Evolutionary conservation across 768 basidiomycete species (phyloP), one percentile per base, ranked within the genome.

Genomic region (Leucocoprinus birnbaumii): DNA sequence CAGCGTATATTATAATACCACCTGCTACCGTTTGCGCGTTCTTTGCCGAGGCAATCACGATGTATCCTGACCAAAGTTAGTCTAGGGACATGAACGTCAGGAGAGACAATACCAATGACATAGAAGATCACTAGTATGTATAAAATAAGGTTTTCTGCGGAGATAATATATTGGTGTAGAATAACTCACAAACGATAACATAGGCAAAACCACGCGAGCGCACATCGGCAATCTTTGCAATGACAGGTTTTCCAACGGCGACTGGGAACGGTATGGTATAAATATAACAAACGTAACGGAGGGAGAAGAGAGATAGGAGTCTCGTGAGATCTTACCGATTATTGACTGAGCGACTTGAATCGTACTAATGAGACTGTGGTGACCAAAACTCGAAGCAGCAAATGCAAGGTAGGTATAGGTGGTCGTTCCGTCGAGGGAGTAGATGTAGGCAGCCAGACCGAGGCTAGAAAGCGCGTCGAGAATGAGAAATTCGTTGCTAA

Each of bases 161-260:
- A 27, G 2, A 34, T 44, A 40, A 41, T 14, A n/a, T 16, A 41
- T 16, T 35, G 25, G 18, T 21, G n/a, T 3, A 14, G n/a, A n/a
- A 41, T 16, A 18, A 78, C 82, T 72, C 60, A 83, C 82, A 63
- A 53, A 86, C 82, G 37, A 77, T 58, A 25, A 77, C 70, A 62
- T 83, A 89, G 1, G 86, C 84, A 40, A 75, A 76, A 18, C 83
- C 85, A 61, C 89, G 78, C 21, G 87, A 88, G 13, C 80, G 71
- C 7, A 87, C 81, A 65, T 91, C 88, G 8, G 87, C 82, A 38
- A 89, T 66, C 67, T 89, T 89, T 1, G 89, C 87, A 58, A 88
- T 82, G 35, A 87, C 73, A 1, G 89, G 88, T 69, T 89, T 89
- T 38, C 77, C 77, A 44, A 73, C 71, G 48, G 74, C 66, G 56